A percentile compares a stretch with the other conserved stretches of the same genome.
Conservation (phyloP, 108 stramenopile species). For the Conticribra guillardii region DNA sequence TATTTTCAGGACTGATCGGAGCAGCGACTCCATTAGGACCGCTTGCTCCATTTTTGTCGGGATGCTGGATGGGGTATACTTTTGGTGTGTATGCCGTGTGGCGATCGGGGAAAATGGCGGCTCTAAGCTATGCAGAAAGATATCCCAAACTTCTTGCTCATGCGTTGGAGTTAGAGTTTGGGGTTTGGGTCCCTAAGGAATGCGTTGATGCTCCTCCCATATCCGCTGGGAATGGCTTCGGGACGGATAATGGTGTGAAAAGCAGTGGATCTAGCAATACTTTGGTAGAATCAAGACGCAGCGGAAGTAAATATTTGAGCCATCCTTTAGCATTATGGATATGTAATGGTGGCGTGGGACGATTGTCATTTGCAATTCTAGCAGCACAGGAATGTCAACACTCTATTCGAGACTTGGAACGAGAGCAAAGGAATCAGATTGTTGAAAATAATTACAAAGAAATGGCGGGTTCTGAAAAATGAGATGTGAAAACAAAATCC, state of each 20-base stretch:
- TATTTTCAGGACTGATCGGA: slow-evolving; percentile 3
- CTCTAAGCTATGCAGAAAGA: neutral
- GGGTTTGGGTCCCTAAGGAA: neutral
- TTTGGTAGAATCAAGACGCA: neutral
- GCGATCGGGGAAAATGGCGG: neutral
- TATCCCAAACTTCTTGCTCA: neutral
- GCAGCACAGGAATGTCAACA: neutral
- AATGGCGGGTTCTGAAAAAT: neutral
- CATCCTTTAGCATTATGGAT: neutral
- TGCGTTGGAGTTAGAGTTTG: neutral
- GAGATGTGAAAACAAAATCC: too few species aligned
- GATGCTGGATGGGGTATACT: neutral
- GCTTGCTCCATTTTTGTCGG: neutral
- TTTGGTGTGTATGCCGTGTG: neutral
- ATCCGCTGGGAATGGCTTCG: too few species aligned
- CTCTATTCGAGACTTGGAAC: neutral
- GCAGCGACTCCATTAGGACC: neutral
- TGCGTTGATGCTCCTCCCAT: neutral
- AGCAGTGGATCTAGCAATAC: too few species aligned
- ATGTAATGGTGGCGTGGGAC: neutral
- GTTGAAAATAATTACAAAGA: neutral
- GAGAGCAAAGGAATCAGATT: neutral
- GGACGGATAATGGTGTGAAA: too few species aligned
- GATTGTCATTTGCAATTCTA: neutral
- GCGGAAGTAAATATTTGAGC: neutral